These are phyloP conservation scores for Xylaria sp. DNA, from an alignment of 2,329 filamentous ascomycete genomes.

Conservation along the genomic window DNA sequence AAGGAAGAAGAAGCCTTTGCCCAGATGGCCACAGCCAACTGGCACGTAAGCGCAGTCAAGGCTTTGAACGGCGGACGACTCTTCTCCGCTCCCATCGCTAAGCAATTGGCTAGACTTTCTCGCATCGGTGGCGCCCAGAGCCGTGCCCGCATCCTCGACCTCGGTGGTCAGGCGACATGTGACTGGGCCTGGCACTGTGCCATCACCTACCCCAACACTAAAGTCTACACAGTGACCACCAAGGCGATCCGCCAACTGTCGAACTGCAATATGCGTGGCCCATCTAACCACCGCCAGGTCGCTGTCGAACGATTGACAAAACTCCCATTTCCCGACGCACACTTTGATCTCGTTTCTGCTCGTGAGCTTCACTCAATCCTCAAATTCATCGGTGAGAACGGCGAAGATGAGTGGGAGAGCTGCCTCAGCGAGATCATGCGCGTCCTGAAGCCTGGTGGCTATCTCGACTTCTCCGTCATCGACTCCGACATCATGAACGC, in stretches of 20 bases:
- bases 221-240: slow-evolving; percentile 86
- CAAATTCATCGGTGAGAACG: slow-evolving; percentile 71
- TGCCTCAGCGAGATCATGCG: slow-evolving; percentile 87
- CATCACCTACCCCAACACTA: slow-evolving; percentile 80
- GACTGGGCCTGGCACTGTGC: slow-evolving; percentile 98
- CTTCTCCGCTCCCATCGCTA: slow-evolving; percentile 67
- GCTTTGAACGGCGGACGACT: slow-evolving; percentile 68
- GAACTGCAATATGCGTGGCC: slow-evolving; percentile 79
- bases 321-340: slow-evolving; percentile 82
- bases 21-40: slow-evolving; percentile 68
- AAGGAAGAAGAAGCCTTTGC: slow-evolving; percentile 81
- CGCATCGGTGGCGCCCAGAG: slow-evolving; percentile 55
- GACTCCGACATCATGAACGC: slow-evolving; percentile 90
- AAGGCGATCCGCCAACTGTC: slow-evolving; percentile 72
- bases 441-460: slow-evolving; percentile 89
- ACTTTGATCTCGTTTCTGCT: slow-evolving; percentile 92
- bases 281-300: slow-evolving; percentile 84
- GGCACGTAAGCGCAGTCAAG: slow-evolving; percentile 67
- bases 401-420: slow-evolving; percentile 84
- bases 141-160: slow-evolving; percentile 77
- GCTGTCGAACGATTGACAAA: slow-evolving; percentile 77
- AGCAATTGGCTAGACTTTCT: slow-evolving; percentile 63
- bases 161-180: slow-evolving; percentile 82
- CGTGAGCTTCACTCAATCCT: slow-evolving; percentile 85
- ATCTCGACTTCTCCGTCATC: slow-evolving; percentile 87